Conservation (phyloP, 2,329 filamentous ascomycete species). For the Neoarthrinium moseri region DNA sequence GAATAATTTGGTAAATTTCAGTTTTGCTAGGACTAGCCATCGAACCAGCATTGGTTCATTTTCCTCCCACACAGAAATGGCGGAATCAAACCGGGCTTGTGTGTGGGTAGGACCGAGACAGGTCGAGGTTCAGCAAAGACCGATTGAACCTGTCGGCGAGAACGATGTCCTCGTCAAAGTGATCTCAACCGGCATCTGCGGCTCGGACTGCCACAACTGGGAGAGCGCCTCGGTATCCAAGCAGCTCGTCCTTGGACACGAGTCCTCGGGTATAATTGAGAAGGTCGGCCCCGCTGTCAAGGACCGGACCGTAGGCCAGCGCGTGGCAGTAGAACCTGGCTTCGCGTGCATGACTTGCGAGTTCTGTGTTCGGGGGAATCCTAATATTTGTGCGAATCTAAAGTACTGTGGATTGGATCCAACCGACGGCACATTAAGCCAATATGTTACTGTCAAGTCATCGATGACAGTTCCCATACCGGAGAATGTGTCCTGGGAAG, state of each 20-base stretch:
- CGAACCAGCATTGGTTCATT: no score
- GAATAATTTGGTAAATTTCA: no score
- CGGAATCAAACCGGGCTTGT: slow-evolving; percentile 1
- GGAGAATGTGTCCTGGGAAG: slow-evolving; percentile 6
- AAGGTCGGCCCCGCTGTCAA: neutral
- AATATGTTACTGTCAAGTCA: neutral
- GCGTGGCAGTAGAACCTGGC: slow-evolving; percentile 2
- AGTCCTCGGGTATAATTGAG: slow-evolving; percentile 5
- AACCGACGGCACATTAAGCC: slow-evolving; percentile 2
- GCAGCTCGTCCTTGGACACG: slow-evolving; percentile 4
- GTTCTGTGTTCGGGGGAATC: slow-evolving; percentile 1
- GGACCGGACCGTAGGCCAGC: slow-evolving; percentile 1
- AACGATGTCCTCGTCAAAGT: slow-evolving; percentile 6
- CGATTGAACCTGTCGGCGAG: slow-evolving; percentile 2
- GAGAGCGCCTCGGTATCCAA: slow-evolving; percentile 1
- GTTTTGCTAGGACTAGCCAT: no score
- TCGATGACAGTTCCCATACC: slow-evolving; percentile 5
- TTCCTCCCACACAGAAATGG: no score
- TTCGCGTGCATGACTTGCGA: slow-evolving; percentile 7
- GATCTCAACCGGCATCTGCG: slow-evolving; percentile 4
- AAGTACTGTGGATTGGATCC: slow-evolving; percentile 6
- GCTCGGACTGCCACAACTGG: slow-evolving; percentile 8
- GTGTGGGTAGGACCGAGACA: slow-evolving; percentile 2
- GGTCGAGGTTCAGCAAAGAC: slow-evolving; percentile 3
- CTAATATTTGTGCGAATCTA: slow-evolving; percentile 2